Evolutionary conservation across 352 stramenopile species (phyloP), one percentile per base, ranked within the genome.

Genomic region (Phytophthora chlamydospora): DNA sequence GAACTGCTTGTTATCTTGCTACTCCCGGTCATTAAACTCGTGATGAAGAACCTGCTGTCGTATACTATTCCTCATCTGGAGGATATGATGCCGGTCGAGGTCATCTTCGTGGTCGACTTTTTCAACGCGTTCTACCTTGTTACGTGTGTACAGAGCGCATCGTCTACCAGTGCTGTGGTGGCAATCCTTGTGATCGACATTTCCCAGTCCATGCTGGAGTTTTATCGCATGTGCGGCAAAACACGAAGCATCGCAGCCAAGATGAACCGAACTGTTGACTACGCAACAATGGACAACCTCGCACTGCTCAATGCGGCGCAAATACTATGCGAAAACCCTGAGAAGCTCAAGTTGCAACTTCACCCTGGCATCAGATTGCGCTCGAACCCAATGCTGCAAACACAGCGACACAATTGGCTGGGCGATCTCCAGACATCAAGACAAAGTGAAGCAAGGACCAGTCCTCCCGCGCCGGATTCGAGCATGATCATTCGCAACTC

Each of bases 101-200:
- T 62, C 0, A 56, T 62, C 13, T 56, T 62, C 13, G 43, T 41
- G 9, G 44, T 62, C 8, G 44, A 56, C 13, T 62, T 62, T 34
- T 62, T 62, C 43, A 62, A 62, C 16, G 43, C 34, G 2, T 14
- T 39, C 4, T 39, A 39, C 34, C 10, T 39, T 3, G 34, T 14
- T 14, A 39, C 34, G 34, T 39, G 34, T 4, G 14, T 39, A 14
- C 34, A 39, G 34, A 39, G 34, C 34, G 34, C 34, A 1, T 39
- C 34, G 2, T 39, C 34, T 7, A 53, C 45, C 3, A 32, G 6
- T 13, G 32, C 45, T 38, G 32, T 53, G 5, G 45, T 16, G 17
- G 21, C 31, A 8, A 53, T 53, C 19, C 29, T 53, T 19, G 16
- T 16, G 12, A 32, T 53, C 16, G 45, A 53, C 32, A 29, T 53